Evolutionary conservation across 345 rosid genomes (phyloP).

Genomic region (Lenwebbia sp.): DNA sequence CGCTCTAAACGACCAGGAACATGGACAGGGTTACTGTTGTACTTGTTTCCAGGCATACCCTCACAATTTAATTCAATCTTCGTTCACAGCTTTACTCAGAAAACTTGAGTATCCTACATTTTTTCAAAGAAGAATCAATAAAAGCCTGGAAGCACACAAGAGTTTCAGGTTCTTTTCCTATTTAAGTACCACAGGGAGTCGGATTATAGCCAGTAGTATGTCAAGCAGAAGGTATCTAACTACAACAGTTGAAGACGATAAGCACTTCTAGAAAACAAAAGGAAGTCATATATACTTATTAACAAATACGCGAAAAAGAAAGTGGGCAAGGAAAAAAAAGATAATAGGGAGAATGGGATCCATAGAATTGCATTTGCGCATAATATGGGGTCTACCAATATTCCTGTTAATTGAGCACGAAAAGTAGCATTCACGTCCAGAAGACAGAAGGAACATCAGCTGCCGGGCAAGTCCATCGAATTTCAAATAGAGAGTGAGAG

Average conservation of each 20-base stretch:
- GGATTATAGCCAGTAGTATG: neutral
- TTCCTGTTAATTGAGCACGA: constrained; percentile 1
- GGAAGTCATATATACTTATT: neutral
- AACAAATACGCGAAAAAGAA: constrained; percentile 7
- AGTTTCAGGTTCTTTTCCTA: constrained; percentile 1
- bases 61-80: constrained; percentile 32
- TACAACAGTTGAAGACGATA: neutral
- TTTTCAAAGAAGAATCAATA: constrained; percentile 14
- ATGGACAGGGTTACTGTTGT: constrained; percentile 47
- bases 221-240: neutral
- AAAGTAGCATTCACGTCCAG: constrained; percentile 1
- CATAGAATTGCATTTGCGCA: constrained; percentile 33
- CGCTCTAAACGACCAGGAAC: constrained; percentile 57
- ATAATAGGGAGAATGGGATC: constrained; percentile 41
- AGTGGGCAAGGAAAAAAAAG: constrained; percentile 10
- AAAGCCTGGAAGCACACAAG: constrained; percentile 3
- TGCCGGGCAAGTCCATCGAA: neutral
- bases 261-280: neutral
- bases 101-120: constrained; percentile 44
- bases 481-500: neutral
- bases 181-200: neutral
- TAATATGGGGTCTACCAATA: constrained; percentile 16
- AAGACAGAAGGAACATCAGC: neutral
- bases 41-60: constrained; percentile 95
- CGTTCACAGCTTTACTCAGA: constrained; percentile 6